phyloP scores from a whole-genome alignment of 208 protist genomes.

The Leishmania arabica region DNA sequence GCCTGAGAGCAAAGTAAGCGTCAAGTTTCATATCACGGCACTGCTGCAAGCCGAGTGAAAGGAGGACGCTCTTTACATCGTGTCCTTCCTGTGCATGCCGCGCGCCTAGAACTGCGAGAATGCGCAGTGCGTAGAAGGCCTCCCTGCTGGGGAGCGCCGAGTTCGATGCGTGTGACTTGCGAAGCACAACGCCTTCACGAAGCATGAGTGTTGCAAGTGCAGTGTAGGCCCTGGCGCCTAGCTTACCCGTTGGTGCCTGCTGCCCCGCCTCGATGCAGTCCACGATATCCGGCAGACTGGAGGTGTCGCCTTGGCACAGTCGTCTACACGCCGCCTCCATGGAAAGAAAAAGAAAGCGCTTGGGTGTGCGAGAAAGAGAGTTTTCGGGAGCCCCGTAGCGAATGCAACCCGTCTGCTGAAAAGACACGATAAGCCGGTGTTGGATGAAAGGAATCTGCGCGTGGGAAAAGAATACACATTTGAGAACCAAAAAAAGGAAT shows the following conservation, averaged over 20 bases:
- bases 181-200: conserved; percentile 30
- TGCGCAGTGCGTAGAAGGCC: conserved; percentile 39
- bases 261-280: conserved; percentile 35
- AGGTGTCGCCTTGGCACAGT: conserved; percentile 38
- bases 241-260: background rate
- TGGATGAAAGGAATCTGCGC: background rate
- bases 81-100: conserved; percentile 19
- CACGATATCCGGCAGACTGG: conserved; percentile 41
- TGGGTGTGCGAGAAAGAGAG: background rate
- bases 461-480: background rate
- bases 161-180: background rate
- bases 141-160: conserved; percentile 15
- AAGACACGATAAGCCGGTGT: background rate
- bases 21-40: conserved; percentile 59
- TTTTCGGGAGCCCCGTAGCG: background rate
- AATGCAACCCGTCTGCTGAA: background rate
- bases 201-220: conserved; percentile 41
- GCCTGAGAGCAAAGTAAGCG: conserved; percentile 42
- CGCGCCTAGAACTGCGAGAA: conserved; percentile 33
- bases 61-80: conserved; percentile 28
- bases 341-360: conserved; percentile 1
- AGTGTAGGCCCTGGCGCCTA: conserved; percentile 8
- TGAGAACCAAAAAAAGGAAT: background rate
- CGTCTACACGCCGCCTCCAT: conserved; percentile 43
- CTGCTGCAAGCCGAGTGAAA: conserved; percentile 32